Evolutionary conservation across 2,329 filamentous ascomycete species (phyloP).

Genomic region (Dactylellina leptospora): DNA sequence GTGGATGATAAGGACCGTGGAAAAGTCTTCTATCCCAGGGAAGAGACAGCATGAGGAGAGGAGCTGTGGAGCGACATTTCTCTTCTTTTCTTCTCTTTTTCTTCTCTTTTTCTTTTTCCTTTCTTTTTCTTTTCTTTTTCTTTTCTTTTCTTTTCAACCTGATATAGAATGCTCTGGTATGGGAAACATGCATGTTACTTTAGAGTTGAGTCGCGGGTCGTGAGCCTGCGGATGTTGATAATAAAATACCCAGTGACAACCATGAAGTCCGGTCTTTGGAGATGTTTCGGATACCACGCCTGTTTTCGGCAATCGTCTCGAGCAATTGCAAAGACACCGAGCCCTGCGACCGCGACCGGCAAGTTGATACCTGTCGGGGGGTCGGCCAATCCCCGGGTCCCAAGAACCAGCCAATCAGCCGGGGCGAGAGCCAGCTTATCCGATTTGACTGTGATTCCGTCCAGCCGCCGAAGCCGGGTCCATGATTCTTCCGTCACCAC

Average conservation of each 20-base stretch:
- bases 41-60: neutral
- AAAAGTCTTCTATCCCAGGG: constrained; percentile 50
- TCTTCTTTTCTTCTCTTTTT: no score
- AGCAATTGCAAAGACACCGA: neutral
- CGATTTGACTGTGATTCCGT: constrained; percentile 5
- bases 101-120: no score
- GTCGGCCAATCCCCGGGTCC: constrained; percentile 30
- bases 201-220: no score
- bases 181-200: no score
- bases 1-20: constrained; percentile 51
- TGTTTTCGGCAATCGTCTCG: neutral
- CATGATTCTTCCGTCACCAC: constrained; percentile 1
- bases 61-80: no score
- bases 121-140: no score
- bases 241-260: no score
- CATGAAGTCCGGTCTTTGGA: neutral
- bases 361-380: neutral
- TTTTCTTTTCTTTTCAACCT: no score
- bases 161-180: no score
- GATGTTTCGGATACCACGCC: neutral
- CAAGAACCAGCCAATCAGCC: constrained; percentile 17
- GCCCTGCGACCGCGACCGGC: neutral
- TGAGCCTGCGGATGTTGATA: no score
- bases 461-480: constrained; percentile 13
- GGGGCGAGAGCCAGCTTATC: constrained; percentile 10